A percentile compares a stretch with the other conserved stretches of the same genome.
phyloP scores from a whole-genome alignment of 495 filamentous ascomycete species.

The Annulohypoxylon maeteangense region DNA sequence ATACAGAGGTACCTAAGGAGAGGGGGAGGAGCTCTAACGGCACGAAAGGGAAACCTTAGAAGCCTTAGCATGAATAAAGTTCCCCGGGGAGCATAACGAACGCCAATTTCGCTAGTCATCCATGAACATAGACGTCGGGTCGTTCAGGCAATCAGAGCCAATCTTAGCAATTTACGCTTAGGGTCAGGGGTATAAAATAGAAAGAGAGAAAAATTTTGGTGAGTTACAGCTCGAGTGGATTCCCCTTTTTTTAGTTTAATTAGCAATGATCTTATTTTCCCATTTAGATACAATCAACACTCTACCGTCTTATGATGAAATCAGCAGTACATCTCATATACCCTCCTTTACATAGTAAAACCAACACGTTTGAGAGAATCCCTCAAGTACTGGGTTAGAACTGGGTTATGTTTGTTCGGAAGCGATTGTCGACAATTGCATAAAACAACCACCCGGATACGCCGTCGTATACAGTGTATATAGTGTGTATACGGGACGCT shows the following conservation, averaged over 20 bases:
- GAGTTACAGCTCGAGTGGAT: conserved; percentile 40
- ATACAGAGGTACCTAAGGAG: conserved; percentile 1
- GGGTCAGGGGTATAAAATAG: conserved; percentile 31
- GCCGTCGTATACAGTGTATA: conserved; percentile 34
- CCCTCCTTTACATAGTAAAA: background rate
- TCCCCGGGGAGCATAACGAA: conserved; percentile 39
- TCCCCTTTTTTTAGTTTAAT: conserved; percentile 44
- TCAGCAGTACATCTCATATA: conserved; percentile 10
- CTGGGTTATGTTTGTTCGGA: background rate
- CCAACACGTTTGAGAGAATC: background rate
- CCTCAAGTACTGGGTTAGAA: background rate
- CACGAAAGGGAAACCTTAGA: background rate
- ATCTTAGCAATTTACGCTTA: conserved; percentile 44
- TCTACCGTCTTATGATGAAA: conserved; percentile 22
- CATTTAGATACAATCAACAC: conserved; percentile 22
- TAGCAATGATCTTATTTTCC: conserved; percentile 45
- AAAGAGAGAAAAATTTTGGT: conserved; percentile 35
- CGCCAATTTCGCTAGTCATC: conserved; percentile 40
- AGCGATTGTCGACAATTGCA: conserved; percentile 17
- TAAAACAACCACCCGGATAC: conserved; percentile 31
- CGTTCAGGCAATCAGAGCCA: conserved; percentile 32
- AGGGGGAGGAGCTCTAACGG: background rate
- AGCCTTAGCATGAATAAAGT: conserved; percentile 42
- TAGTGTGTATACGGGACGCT: conserved; percentile 12
- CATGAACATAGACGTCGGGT: conserved; percentile 39